phyloP scores from a whole-genome alignment of 75 land plant species.

The Sequoia sempervirens region DNA sequence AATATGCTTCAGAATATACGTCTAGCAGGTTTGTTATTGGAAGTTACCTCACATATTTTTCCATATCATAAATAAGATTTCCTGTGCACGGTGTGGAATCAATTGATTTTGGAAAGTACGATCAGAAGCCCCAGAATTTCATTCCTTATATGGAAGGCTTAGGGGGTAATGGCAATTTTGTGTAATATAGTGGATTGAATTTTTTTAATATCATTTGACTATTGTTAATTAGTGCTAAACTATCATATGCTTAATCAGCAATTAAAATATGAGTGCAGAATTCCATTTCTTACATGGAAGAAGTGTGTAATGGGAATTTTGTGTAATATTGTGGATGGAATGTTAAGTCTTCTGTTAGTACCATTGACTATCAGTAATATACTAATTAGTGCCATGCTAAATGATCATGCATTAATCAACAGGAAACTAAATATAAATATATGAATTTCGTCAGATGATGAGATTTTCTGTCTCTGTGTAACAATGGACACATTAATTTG shows the following conservation, averaged over 20 bases:
- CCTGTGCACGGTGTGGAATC: not conserved
- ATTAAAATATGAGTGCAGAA: not conserved
- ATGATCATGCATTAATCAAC: not conserved
- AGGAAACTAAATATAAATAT: not conserved
- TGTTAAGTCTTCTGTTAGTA: not conserved
- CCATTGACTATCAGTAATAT: not conserved
- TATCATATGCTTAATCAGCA: too few species aligned
- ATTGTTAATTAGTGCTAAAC: not conserved
- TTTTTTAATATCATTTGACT: not conserved
- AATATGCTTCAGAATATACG: slow-evolving; percentile 71
- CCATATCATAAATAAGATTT: not conserved
- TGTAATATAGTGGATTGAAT: not conserved
- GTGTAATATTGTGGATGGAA: not conserved
- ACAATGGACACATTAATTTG: not conserved
- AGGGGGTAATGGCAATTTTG: not conserved
- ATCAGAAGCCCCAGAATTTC: not conserved
- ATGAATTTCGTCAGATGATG: not conserved
- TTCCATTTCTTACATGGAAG: not conserved
- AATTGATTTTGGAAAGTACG: not conserved
- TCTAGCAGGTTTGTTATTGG: slow-evolving; percentile 55
- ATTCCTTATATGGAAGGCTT: not conserved
- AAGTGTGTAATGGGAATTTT: not conserved
- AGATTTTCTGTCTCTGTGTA: not conserved
- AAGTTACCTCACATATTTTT: not conserved
- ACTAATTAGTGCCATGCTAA: not conserved